These are phyloP conservation scores for Xylaria venustula DNA, from an alignment of 495 filamentous ascomycete species.

Conservation along the genomic window DNA sequence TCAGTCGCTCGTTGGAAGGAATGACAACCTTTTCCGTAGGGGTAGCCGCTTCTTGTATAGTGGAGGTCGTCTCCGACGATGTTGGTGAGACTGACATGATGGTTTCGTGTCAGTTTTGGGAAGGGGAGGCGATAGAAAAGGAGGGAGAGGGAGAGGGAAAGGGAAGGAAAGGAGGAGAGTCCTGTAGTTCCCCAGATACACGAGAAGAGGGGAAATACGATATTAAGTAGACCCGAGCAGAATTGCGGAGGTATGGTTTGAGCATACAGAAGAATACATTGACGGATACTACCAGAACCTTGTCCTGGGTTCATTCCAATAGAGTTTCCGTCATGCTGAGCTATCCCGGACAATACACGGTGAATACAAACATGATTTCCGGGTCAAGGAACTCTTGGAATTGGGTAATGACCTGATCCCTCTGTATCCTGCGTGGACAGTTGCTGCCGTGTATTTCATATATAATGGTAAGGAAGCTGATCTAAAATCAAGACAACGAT, in stretches of 20 bases:
- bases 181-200: background rate
- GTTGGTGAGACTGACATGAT: background rate
- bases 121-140: background rate
- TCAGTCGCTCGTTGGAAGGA: background rate
- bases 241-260: too few species aligned
- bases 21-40: background rate
- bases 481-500: background rate
- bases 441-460: background rate
- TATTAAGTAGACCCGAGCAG: background rate
- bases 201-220: background rate
- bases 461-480: background rate
- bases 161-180: background rate
- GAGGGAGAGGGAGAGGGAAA: background rate
- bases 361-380: background rate
- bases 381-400: background rate
- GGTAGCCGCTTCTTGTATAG: background rate
- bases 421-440: background rate
- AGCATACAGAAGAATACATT: too few species aligned
- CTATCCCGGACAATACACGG: background rate
- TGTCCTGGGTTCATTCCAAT: background rate
- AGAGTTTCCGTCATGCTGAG: slow-evolving; percentile 7
- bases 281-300: background rate
- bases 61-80: background rate
- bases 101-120: background rate
- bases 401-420: background rate